Evolutionary conservation across 305 asterid genomes (phyloP).

Genomic region (Ruellia speciosa): DNA sequence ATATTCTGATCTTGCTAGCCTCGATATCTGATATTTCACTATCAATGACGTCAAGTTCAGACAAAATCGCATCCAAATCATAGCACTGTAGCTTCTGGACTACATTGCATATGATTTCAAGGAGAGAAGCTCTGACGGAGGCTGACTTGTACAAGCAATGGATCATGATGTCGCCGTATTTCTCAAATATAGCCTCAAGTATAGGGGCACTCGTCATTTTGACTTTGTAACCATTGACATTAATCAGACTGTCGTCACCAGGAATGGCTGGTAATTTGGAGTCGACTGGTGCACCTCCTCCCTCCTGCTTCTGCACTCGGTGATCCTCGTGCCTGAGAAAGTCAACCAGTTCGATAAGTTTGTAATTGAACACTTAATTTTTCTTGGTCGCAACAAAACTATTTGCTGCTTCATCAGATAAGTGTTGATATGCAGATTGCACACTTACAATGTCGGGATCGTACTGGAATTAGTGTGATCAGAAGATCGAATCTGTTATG

Average conservation of each 20-base stretch:
- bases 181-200: constrained; percentile 34
- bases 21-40: constrained; percentile 30
- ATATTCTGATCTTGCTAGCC: constrained; percentile 27
- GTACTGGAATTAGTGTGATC: no score
- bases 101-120: constrained; percentile 30
- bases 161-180: constrained; percentile 38
- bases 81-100: constrained; percentile 25
- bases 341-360: background rate
- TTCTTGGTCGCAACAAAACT: no score
- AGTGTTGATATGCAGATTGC: no score
- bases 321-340: constrained; percentile 20
- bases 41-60: constrained; percentile 29
- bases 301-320: constrained; percentile 12
- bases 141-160: constrained; percentile 31
- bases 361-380: no score
- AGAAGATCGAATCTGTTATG: no score
- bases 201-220: constrained; percentile 25
- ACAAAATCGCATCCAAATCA: constrained; percentile 23
- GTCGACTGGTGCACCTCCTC: background rate
- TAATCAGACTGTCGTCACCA: constrained; percentile 17
- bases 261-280: constrained; percentile 5
- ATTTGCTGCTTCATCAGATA: no score
- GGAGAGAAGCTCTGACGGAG: constrained; percentile 31
- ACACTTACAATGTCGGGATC: no score
- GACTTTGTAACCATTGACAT: constrained; percentile 37